Evolutionary conservation across 2,329 filamentous ascomycete species (phyloP).

Genomic region (Lomentospora prolificans): DNA sequence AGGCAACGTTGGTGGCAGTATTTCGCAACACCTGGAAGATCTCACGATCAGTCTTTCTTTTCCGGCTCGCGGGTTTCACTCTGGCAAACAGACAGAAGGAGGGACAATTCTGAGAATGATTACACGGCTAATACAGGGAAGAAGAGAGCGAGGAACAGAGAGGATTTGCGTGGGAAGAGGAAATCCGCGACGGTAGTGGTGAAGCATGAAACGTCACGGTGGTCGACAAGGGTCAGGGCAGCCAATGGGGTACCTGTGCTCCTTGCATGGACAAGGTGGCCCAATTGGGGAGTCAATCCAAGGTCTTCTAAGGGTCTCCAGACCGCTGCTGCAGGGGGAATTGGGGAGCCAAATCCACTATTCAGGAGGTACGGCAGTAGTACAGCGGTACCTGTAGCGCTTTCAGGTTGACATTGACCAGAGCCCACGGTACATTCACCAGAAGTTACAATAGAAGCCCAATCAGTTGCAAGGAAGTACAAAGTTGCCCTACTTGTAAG

Average conservation of each 20-base stretch:
- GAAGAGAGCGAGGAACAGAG: constrained; percentile 3
- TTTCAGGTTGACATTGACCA: neutral
- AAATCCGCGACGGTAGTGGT: constrained; percentile 20
- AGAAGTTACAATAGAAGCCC: too few relatives aligned
- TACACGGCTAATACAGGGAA: constrained; percentile 1
- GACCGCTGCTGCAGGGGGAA: neutral
- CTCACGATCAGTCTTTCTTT: neutral
- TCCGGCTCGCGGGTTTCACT: neutral
- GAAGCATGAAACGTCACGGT: constrained; percentile 21
- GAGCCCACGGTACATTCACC: neutral
- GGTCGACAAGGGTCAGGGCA: constrained; percentile 13
- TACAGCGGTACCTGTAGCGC: neutral
- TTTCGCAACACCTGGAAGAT: too few relatives aligned
- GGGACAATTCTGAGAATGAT: neutral
- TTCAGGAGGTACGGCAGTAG: neutral
- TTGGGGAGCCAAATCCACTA: neutral
- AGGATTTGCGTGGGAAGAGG: constrained; percentile 7
- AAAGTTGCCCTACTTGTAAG: neutral
- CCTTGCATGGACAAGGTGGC: neutral
- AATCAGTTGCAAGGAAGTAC: neutral
- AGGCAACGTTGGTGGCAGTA: too few relatives aligned
- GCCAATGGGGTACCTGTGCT: constrained; percentile 14
- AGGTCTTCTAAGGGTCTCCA: neutral
- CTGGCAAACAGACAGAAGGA: neutral
- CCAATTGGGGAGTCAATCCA: neutral